Evolutionary conservation across 306 rosid species (phyloP).

Genomic region (Ormosia emarginata): DNA sequence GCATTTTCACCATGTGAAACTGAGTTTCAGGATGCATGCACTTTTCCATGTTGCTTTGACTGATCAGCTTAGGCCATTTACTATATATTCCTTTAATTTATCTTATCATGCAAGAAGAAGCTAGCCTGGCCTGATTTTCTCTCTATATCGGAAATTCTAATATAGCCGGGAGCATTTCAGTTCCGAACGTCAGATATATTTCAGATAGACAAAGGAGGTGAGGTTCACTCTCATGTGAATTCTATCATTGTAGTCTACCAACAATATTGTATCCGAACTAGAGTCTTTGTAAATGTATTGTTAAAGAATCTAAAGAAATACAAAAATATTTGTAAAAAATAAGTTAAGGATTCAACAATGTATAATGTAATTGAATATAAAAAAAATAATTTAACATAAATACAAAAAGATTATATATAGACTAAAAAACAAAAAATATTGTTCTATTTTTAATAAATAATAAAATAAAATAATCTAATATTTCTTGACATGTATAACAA

Average conservation of each 20-base stretch:
- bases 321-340: no score
- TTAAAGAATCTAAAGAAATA: no score
- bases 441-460: no score
- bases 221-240: background rate
- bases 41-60: conserved; percentile 46
- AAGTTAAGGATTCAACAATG: no score
- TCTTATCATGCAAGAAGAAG: background rate
- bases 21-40: conserved; percentile 13
- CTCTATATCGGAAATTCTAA: background rate
- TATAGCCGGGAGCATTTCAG: background rate
- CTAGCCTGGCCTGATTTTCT: background rate
- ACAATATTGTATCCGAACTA: background rate
- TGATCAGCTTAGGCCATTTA: conserved; percentile 31
- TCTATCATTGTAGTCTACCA: background rate
- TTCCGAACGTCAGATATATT: no score
- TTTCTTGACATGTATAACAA: no score
- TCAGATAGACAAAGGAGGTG: background rate
- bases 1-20: background rate
- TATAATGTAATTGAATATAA: no score
- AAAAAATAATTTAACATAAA: no score
- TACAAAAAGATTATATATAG: no score
- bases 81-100: background rate
- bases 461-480: no score
- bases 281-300: background rate
- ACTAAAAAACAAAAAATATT: no score